These are phyloP conservation scores for Ceratobasidium sp. DNA, from an alignment of 1,284 basidiomycete genomes.

Conservation along the genomic window DNA sequence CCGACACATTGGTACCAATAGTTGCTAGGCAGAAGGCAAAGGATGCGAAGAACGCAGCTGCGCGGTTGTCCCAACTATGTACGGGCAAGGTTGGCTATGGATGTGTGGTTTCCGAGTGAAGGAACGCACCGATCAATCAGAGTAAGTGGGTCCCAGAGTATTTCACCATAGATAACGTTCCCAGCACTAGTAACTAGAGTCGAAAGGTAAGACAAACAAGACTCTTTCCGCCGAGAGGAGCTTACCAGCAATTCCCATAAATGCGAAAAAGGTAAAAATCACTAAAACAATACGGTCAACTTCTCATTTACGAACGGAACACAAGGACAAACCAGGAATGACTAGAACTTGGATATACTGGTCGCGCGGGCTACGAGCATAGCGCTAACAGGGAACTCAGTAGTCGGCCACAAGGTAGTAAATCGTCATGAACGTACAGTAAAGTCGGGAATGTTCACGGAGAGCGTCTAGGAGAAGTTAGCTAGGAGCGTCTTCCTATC, in stretches of 20 bases:
- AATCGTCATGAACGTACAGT: conserved; percentile 47
- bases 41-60: conserved; percentile 82
- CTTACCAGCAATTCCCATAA: conserved; percentile 76
- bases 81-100: conserved; percentile 60
- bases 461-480: conserved; percentile 54
- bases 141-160: conserved; percentile 64
- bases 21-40: conserved; percentile 77
- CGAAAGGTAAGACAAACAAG: conserved; percentile 36
- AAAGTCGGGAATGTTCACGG: conserved; percentile 80
- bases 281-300: conserved; percentile 70
- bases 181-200: conserved; percentile 59
- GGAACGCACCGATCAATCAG: conserved; percentile 48
- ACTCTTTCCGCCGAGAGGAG: conserved; percentile 56
- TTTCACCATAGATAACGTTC: conserved; percentile 70
- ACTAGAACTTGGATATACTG: conserved; percentile 37
- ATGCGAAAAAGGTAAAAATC: conserved; percentile 70
- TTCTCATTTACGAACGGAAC: not conserved
- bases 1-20: conserved; percentile 81
- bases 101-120: not conserved
- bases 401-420: not conserved
- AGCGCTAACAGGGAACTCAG: conserved; percentile 4
- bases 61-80: conserved; percentile 79
- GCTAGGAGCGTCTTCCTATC: conserved; percentile 53
- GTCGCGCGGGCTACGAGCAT: conserved; percentile 41
- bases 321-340: conserved; percentile 9